Base-by-base conservation (phyloP, 2,329 filamentous ascomycete species). In the Akanthomyces dipterigenus region DNA sequence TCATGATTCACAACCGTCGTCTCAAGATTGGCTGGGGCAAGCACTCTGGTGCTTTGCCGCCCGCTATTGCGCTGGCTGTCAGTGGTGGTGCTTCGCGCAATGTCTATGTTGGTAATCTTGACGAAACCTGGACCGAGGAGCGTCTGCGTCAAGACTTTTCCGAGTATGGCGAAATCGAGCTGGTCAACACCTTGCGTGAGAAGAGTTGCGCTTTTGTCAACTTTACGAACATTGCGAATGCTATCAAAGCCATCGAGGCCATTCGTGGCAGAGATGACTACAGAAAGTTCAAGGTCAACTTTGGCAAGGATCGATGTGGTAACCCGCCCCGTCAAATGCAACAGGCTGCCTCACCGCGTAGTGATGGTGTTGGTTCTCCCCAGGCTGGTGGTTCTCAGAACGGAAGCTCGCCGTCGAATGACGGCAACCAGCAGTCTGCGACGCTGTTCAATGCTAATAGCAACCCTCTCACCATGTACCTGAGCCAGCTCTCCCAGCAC, bases 161-260 rank as follows among this genome's bases (percentile, higher is more conserved):
- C 38, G 93, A 98, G 73, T 98, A 91, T 70, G 95, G 95, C 66
- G 95, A 99, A 77, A 98, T 99, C 70, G 95, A 99, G 78, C 81
- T 99, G 65, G 92, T 99, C 65, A 99, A 99, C 77, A 90, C 95
- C 18, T 80, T 99, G 63, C 88, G 95, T 59, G 95, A 99, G 81
- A 99, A 99, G 87, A 97, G 93, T 79, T 99, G 95, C 75, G 95
- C 95, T 0, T 99, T 99, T 73, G 95, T 99, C 74, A 99, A 99
- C 79, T 99, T 99, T 75, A 99, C 95, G 72, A 99, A 99, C 78
- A 99, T 99, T 72, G 95, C 95, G 72, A 99, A 99, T 69, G 95
- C 95, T 55, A 99, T 99, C 81, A 99, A 99, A 80, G 95, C 95
- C 1, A 99, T 99, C 66, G 95, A 99, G 77, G 95, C 93, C 24